Base-by-base conservation (phyloP, 2,329 filamentous ascomycete species). In the Neopestalotiopsis clavispora region DNA sequence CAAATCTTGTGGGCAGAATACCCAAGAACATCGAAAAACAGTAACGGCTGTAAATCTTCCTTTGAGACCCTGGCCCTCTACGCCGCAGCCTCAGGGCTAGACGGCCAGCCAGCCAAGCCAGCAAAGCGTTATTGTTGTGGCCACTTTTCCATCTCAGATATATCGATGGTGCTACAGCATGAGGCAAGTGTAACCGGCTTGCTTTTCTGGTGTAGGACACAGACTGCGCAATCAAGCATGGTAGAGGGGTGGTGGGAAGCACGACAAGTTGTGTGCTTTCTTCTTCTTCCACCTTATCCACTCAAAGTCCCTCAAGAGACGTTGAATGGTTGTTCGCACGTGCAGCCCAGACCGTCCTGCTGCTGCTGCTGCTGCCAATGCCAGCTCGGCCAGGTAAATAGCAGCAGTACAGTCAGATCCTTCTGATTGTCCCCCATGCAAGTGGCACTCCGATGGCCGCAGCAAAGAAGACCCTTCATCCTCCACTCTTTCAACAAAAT, bases 81-180 rank as follows among this genome's bases (percentile, higher is more conserved):
- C 42, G 42, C 45, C n/a, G 45, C 14, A n/a, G 5, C n/a, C 45
- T 17, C 45, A n/a, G 17, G 45, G 17, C 45, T 20, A n/a, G 20
- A 5, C 13, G 42, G 13, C 13, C 42, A 28, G 23, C 23, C 23
- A 28, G 23, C 23, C 23, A 28, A 28, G 23, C 23, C 23, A 49
- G 42, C 42, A 49, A 49, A 23, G 45, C 45, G 45, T 52, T 49
- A 4, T 52, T 52, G 14, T 49, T 49, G 45, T 52, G 9, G 20
- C 17, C 45, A 14, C 17, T 13, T 49, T 17, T 34, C 71, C 70
- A 72, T 71, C 66, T 70, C 71, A 74, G 70, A 72, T 69, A 72
- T 70, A 72, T 73, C 74, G 71, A 73, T 70, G 71, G 76, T 75
- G 71, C 69, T 74, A 76, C 73, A 71, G 71, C 73, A 75, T 75